A percentile compares a stretch with the other conserved stretches of the same genome.
These are phyloP conservation scores for Exophiala calicioides DNA, from an alignment of 2,329 filamentous ascomycete genomes.

Conservation along the genomic window DNA sequence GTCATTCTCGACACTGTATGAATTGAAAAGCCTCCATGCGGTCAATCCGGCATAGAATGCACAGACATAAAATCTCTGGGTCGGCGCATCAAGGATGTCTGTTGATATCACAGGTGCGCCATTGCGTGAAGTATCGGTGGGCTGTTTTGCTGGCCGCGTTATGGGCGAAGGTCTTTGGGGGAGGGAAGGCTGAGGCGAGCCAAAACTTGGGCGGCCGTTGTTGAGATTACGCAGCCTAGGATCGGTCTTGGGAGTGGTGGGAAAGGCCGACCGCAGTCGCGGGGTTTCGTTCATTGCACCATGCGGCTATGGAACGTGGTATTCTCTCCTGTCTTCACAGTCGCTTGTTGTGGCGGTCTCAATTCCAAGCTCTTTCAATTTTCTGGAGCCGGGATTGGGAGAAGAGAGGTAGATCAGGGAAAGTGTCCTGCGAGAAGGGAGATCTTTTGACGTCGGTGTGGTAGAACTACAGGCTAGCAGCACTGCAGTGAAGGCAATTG, in stretches of 20 bases:
- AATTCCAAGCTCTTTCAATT: not conserved
- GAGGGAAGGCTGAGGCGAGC: conserved; percentile 16
- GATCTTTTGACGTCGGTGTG: too few species aligned
- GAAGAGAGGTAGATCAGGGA: too few species aligned
- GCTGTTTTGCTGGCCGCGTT: conserved; percentile 17
- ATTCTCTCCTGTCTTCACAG: conserved; percentile 6
- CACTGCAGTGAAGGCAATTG: too few species aligned
- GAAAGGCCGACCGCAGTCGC: conserved; percentile 78
- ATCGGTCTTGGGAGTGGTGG: conserved; percentile 64
- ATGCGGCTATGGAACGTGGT: conserved; percentile 35
- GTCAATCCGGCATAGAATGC: conserved; percentile 75
- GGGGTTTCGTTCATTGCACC: conserved; percentile 82
- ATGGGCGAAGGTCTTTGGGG: conserved; percentile 28
- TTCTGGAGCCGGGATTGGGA: too few species aligned
- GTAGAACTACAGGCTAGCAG: too few species aligned
- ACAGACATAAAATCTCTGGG: conserved; percentile 83
- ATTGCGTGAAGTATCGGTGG: conserved; percentile 25
- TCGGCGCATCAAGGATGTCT: conserved; percentile 80
- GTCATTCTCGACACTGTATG: conserved; percentile 75
- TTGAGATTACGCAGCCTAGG: conserved; percentile 18
- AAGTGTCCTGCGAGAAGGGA: too few species aligned
- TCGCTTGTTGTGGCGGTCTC: not conserved
- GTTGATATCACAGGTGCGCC: conserved; percentile 72
- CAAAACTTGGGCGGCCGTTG: conserved; percentile 14
- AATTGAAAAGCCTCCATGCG: conserved; percentile 86